Percentiles rank a stretch among this genome's conserved stretches.
Evolutionary conservation across 2,329 filamentous ascomycete species (phyloP).

Genomic region (Fusarium xyrophilum): DNA sequence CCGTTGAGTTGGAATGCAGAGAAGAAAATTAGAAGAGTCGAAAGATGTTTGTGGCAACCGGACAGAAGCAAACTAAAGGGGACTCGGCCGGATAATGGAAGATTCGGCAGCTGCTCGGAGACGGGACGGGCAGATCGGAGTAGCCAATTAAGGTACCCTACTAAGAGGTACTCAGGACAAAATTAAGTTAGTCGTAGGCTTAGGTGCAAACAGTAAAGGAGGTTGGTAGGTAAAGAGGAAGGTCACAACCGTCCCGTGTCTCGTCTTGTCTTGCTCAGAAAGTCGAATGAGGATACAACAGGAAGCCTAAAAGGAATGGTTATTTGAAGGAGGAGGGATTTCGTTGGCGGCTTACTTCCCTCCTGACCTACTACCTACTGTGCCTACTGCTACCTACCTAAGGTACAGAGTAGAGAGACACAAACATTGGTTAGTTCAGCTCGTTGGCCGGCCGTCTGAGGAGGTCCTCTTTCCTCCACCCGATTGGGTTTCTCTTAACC

Average conservation of each 20-base stretch:
- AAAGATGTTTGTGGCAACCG: conserved; percentile 25
- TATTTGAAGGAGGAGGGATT: conserved; percentile 22
- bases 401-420: neutral
- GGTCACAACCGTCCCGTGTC: neutral
- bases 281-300: conserved; percentile 3
- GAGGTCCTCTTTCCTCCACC: conserved; percentile 15
- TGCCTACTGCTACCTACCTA: neutral
- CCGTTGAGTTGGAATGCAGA: conserved; percentile 23
- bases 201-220: neutral
- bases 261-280: neutral
- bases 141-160: neutral
- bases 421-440: neutral
- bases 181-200: neutral
- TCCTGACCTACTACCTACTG: neutral
- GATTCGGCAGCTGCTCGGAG: conserved; percentile 28
- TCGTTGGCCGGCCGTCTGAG: conserved; percentile 6
- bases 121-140: neutral
- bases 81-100: conserved; percentile 35
- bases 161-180: neutral
- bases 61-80: conserved; percentile 30
- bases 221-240: neutral
- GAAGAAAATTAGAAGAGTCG: conserved; percentile 18
- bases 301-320: conserved; percentile 15
- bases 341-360: conserved; percentile 1
- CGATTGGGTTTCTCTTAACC: conserved; percentile 35